Base-by-base conservation (phyloP, 2,329 filamentous ascomycete genomes). In the Xylariaceae sp. region DNA sequence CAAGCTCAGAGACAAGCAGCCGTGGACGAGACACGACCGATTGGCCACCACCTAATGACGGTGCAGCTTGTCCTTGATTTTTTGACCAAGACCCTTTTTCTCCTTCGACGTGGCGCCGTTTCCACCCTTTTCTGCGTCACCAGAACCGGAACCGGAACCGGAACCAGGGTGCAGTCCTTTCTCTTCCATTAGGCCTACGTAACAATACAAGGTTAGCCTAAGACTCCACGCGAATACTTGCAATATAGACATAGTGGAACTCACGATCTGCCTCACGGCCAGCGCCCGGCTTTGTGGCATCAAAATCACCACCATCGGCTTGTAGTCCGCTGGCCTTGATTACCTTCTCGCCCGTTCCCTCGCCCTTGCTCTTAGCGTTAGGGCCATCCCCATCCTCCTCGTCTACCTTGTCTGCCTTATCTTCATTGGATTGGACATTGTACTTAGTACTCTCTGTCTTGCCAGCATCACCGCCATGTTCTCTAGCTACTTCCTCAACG, bases 51-150 rank as follows among this genome's bases (percentile, higher is more conserved):
- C 18, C 50, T 67, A 77, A 65, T 79, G 74, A 54, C 73, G 74
- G 73, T 89, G 86, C 56, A 89, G 73, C 77, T 89, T 89, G 53
- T 82, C 80, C 81, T 89, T 90, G 73, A 90, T 82, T 75, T 87
- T 88, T 54, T 86, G 79, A 57, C 80, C 79, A 41, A 88, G 67
- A 60, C 81, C 81, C 44, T 75, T 77, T 73, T 85, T 84, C 52
- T 75, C 74, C 59, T 71, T 60, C 52, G 64, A 64, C 20, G 64
- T 66, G 32, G 51, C 54, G 43, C 58, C 60, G 46, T 68, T 50
- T 49, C 65, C 52, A 37, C 53, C 40, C 10, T 60, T 59, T 14
- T 57, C 44, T 18, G 48, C 61, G 21, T 57, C 52, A 20, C 51
- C 40, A 21, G 68, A 66, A 48, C n/a, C n/a, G n/a, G n/a, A n/a